phyloP scores from a whole-genome alignment of 2,329 filamentous ascomycete species.

The Sphaerulina vaccinii region DNA sequence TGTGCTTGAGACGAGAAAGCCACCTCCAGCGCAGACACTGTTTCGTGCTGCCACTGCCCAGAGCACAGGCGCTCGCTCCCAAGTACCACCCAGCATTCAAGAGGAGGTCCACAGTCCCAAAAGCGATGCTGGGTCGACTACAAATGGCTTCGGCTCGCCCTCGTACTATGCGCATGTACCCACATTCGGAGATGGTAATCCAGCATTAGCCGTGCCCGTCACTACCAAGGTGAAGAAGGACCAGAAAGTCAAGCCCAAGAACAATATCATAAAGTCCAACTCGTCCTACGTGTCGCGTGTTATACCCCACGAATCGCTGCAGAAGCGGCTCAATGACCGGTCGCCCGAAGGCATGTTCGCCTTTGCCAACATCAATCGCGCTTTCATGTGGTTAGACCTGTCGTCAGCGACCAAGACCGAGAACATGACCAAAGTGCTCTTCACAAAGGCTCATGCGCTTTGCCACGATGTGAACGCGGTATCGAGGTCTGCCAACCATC shows the following conservation, averaged over 20 bases:
- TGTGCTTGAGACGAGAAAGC: conserved; percentile 59
- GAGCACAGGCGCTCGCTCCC: conserved; percentile 39
- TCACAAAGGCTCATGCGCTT: conserved; percentile 92
- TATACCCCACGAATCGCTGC: conserved; percentile 79
- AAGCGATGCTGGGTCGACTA: conserved; percentile 48
- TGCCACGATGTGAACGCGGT: conserved; percentile 88
- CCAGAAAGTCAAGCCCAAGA: conserved; percentile 92
- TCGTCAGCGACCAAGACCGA: conserved; percentile 77
- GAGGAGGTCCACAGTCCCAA: conserved; percentile 48
- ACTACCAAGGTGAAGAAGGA: conserved; percentile 60
- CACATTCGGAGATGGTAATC: conserved; percentile 83
- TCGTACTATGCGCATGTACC: conserved; percentile 44
- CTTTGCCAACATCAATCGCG: conserved; percentile 93
- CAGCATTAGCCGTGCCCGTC: conserved; percentile 62
- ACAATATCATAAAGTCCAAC: conserved; percentile 97
- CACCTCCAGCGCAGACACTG: conserved; percentile 43
- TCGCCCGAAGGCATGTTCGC: conserved; percentile 77
- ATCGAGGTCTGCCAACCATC: conserved; percentile 75
- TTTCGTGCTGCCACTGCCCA: conserved; percentile 43
- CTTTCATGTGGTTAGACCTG: conserved; percentile 93
- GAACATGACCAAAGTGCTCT: conserved; percentile 90
- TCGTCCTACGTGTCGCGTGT: conserved; percentile 98
- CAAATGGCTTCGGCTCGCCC: conserved; percentile 38
- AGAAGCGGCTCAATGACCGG: conserved; percentile 77
- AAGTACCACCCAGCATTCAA: conserved; percentile 47